Evolutionary conservation across 768 basidiomycete genomes (phyloP), one percentile per base, ranked within the genome.

Genomic region (Termitomyces bulborhizus): DNA sequence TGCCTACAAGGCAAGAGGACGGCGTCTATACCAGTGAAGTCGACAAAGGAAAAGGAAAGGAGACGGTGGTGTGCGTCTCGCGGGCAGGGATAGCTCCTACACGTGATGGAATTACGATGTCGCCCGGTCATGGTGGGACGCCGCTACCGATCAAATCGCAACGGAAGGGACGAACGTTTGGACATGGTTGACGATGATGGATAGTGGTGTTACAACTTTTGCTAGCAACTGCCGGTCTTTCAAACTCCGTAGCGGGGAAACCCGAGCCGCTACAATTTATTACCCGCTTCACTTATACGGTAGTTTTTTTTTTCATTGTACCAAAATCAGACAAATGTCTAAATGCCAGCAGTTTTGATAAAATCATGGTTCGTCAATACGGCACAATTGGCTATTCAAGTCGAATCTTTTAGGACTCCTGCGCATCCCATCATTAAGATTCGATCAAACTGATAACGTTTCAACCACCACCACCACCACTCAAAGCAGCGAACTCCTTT

Each of bases 101-200:
- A 4, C 48, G 37, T 24, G 50, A 36, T 34, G 42, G 29, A 18
- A 39, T 50, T 1, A 16, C 37, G 12, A 40, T 42, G 21, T 50
- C 50, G 9, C 43, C 45, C 13, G 27, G 29, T 24, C 46, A 53
- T 41, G 40, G 43, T 36, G 60, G 53, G 16, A 12, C 48, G 13
- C 60, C 60, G 24, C 57, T 61, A 3, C 60, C 60, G 6, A 54
- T 61, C 11, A 61, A 61, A 13, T 55, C 57, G 1, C 60, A 61
- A 41, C 46, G 60, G 9, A 61, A 61, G 24, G 51, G 58, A 27
- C 49, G 51, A 13, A 50, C 53, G 47, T 54, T 55, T 6, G 56
- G 55, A 56, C 39, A 40, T 52, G 41, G 9, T 21, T 3, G 48
- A 50, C 3, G 11, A 40, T 12, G n/a, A n/a, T 18, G 8, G 13